Percentiles rank a stretch among this genome's conserved stretches.
These are phyloP conservation scores for Ambrosiella beaveri DNA, from an alignment of 2,329 filamentous ascomycete species.

Conservation along the genomic window DNA sequence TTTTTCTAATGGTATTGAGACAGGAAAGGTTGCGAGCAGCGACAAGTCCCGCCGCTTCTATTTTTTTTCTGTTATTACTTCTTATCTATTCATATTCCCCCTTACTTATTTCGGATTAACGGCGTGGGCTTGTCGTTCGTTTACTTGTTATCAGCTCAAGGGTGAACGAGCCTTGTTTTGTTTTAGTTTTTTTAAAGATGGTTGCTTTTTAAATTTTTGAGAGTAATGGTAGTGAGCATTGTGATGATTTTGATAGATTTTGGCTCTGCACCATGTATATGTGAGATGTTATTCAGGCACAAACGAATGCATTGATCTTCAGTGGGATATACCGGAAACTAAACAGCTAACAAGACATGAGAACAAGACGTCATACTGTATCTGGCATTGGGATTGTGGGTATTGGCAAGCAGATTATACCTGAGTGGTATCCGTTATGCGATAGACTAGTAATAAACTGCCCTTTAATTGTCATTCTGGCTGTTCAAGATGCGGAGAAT, in stretches of 20 bases:
- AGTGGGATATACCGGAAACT: neutral
- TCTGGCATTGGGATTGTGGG: neutral
- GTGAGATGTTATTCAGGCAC: neutral
- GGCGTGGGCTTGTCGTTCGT: conserved; percentile 6
- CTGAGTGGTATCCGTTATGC: neutral
- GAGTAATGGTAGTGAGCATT: no score
- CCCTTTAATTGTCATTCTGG: conserved; percentile 72
- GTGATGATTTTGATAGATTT: neutral
- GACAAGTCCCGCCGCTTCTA: conserved; percentile 5
- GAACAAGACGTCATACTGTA: neutral
- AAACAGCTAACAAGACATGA: neutral
- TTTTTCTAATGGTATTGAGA: conserved; percentile 9
- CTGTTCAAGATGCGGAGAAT: conserved; percentile 94
- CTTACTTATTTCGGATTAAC: conserved; percentile 8
- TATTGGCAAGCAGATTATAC: neutral
- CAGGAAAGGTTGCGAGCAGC: conserved; percentile 4
- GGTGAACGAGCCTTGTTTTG: neutral
- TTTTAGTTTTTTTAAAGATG: conserved; percentile 1
- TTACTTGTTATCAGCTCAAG: neutral
- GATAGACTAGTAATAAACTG: neutral
- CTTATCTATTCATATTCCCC: conserved; percentile 13
- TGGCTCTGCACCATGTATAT: neutral
- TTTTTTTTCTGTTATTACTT: conserved; percentile 12
- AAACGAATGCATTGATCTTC: neutral
- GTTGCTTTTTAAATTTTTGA: neutral